Evolutionary conservation across 306 rosid species (phyloP).

Genomic region (Alnus rubra): DNA sequence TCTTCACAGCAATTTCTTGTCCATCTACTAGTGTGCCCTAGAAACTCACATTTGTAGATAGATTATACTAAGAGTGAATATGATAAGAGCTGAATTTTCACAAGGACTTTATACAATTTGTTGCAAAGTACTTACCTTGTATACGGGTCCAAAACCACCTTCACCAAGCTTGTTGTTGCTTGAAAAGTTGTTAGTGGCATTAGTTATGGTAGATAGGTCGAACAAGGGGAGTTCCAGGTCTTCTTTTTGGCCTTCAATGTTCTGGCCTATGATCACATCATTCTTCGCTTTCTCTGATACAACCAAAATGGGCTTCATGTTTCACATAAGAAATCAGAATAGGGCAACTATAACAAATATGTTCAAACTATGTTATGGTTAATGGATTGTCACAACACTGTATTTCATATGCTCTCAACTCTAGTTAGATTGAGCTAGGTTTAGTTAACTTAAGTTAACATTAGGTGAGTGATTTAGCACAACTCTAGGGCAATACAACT

Average conservation of each 20-base stretch:
- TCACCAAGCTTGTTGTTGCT: constrained; percentile 44
- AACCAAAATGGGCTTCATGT: neutral
- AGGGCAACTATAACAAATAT: neutral
- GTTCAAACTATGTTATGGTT: neutral
- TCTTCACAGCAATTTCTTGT: constrained; percentile 64
- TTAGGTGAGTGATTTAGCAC: no score
- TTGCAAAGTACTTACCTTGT: no score
- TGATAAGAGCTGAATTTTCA: no score
- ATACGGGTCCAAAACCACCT: constrained; percentile 54
- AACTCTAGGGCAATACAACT: no score
- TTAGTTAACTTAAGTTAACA: no score
- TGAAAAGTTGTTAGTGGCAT: constrained; percentile 53
- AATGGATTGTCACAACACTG: neutral
- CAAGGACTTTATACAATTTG: no score
- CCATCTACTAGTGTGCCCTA: constrained; percentile 58
- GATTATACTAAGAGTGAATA: no score
- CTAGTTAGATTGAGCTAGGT: no score
- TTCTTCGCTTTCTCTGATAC: neutral
- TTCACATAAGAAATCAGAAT: neutral
- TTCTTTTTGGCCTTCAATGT: constrained; percentile 19
- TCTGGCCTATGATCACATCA: neutral
- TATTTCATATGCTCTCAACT: no score
- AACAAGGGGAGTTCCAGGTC: constrained; percentile 53
- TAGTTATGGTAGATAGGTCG: constrained; percentile 32
- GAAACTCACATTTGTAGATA: neutral